These are phyloP conservation scores for Fusarium brachygibbosum DNA, from an alignment of 2,329 filamentous ascomycete genomes.

Conservation along the genomic window DNA sequence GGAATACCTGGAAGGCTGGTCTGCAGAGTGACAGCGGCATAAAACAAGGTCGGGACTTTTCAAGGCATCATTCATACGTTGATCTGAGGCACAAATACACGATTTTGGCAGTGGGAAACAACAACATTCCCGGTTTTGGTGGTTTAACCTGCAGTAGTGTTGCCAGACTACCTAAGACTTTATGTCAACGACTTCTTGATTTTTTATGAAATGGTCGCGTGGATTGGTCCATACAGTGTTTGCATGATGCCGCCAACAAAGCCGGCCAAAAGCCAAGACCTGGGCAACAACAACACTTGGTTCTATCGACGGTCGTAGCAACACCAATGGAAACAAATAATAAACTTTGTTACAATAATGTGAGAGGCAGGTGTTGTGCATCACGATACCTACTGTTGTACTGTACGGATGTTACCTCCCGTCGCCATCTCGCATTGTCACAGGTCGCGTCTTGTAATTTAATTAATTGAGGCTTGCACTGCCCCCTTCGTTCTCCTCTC, in stretches of 20 bases:
- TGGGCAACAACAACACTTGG: slow-evolving; percentile 2
- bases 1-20: slow-evolving; percentile 9
- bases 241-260: slow-evolving; percentile 3
- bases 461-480: slow-evolving; percentile 45
- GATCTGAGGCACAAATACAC: slow-evolving; percentile 24
- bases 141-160: slow-evolving; percentile 25
- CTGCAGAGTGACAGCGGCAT: background rate
- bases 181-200: slow-evolving; percentile 31
- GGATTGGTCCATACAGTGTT: slow-evolving; percentile 14
- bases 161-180: slow-evolving; percentile 13
- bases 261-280: slow-evolving; percentile 24
- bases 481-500: slow-evolving; percentile 23
- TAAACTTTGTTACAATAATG: slow-evolving; percentile 3
- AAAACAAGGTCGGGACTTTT: slow-evolving; percentile 3
- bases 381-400: background rate
- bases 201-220: slow-evolving; percentile 8
- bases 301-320: background rate
- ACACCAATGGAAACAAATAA: background rate
- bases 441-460: slow-evolving; percentile 40
- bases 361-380: background rate
- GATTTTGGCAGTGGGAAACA: slow-evolving; percentile 14
- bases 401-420: slow-evolving; percentile 13
- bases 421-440: slow-evolving; percentile 31
- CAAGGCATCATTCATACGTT: slow-evolving; percentile 20
- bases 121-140: slow-evolving; percentile 30